These are phyloP conservation scores for Fusarium verrucosum DNA, from an alignment of 2,329 filamentous ascomycete genomes.

Conservation along the genomic window DNA sequence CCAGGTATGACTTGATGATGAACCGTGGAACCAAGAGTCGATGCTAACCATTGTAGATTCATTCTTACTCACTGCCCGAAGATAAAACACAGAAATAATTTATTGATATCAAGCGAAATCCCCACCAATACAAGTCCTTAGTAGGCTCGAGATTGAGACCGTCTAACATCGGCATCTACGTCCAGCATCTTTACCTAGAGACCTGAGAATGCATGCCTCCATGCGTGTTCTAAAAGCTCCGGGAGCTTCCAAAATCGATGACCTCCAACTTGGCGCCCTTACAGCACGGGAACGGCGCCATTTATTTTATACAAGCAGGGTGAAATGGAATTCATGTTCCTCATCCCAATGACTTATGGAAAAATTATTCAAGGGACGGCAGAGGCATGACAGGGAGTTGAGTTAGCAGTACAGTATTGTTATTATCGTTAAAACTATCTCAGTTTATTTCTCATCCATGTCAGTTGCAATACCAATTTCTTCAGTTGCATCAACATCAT, in stretches of 20 bases:
- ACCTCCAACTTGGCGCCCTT: no score
- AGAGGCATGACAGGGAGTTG: neutral
- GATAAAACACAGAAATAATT: neutral
- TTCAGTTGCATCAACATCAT: slow-evolving; percentile 22
- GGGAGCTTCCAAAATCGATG: no score
- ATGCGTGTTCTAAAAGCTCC: no score
- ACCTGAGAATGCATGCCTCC: no score
- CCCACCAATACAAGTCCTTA: neutral
- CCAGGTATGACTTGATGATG: slow-evolving; percentile 59
- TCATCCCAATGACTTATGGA: no score
- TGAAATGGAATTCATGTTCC: no score
- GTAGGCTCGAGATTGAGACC: neutral
- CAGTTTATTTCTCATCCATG: neutral
- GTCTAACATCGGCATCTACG: neutral
- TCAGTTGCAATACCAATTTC: slow-evolving; percentile 24
- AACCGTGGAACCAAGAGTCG: neutral
- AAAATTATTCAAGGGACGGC: no score
- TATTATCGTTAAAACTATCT: neutral
- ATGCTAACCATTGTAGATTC: slow-evolving; percentile 35
- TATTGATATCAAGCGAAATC: neutral
- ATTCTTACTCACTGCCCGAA: slow-evolving; percentile 29
- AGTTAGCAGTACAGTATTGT: neutral
- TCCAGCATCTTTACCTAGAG: no score
- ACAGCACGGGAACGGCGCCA: no score
- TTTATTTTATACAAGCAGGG: no score